phyloP scores from a whole-genome alignment of 164 flowering plant species.

The Vitis amurensis region DNA sequence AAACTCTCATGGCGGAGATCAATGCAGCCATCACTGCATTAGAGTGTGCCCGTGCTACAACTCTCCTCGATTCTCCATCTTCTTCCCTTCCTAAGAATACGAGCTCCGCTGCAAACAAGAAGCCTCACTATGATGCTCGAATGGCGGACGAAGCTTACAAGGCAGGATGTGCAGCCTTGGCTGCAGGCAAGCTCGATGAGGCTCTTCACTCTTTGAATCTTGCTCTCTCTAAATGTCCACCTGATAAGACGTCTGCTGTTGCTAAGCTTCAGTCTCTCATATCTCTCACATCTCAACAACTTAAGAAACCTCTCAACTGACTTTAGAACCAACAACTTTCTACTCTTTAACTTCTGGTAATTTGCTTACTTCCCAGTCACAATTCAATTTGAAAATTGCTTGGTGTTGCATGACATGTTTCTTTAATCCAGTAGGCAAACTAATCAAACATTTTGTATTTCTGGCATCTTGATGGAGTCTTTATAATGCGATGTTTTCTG shows the following conservation, averaged over 20 bases:
- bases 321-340: neutral
- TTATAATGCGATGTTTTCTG: too few relatives aligned
- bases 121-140: constrained; percentile 38
- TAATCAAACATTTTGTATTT: neutral
- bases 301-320: constrained; percentile 30
- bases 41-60: constrained; percentile 60
- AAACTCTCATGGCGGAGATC: constrained; percentile 74
- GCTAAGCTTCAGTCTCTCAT: constrained; percentile 75
- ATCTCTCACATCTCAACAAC: constrained; percentile 60
- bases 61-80: constrained; percentile 32
- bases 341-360: neutral
- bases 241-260: constrained; percentile 64
- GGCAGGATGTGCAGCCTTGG: constrained; percentile 69
- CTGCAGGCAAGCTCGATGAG: constrained; percentile 66
- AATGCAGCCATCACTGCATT: constrained; percentile 58
- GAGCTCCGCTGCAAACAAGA: neutral
- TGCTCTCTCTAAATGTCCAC: constrained; percentile 75
- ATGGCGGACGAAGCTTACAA: constrained; percentile 75
- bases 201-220: constrained; percentile 56
- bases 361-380: too few relatives aligned
- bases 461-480: too few relatives aligned
- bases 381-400: neutral
- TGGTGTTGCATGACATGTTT: neutral
- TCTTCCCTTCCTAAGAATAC: constrained; percentile 18
- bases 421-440: neutral